These are phyloP conservation scores for Coemansia sp. DNA, from an alignment of 192 early-diverging fungal genomes.

Conservation along the genomic window DNA sequence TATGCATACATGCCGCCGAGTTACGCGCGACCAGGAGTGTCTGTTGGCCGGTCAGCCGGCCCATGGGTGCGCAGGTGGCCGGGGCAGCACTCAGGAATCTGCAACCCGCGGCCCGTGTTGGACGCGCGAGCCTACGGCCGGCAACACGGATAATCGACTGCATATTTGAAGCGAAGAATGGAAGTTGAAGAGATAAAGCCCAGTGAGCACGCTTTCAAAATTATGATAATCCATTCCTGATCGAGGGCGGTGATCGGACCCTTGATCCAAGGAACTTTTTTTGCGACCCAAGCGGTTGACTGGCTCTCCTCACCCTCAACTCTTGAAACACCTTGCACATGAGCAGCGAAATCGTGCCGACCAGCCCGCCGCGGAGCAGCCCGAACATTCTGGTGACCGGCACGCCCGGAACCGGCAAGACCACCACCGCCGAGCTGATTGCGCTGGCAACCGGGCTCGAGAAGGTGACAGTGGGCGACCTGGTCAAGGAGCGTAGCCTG, in stretches of 20 bases:
- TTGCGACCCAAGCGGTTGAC: neutral
- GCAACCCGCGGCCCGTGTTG: neutral
- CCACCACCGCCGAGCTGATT: conserved; percentile 73
- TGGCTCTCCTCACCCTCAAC: no score
- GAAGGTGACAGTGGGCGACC: conserved; percentile 80
- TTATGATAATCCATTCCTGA: neutral
- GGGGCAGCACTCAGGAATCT: neutral
- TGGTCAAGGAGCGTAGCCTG: conserved; percentile 81
- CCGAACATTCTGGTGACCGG: conserved; percentile 84
- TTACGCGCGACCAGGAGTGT: neutral
- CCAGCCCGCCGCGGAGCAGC: conserved; percentile 28
- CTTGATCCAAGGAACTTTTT: neutral
- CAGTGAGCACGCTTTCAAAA: neutral
- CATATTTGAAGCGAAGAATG: neutral
- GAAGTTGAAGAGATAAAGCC: neutral
- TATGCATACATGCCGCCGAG: neutral
- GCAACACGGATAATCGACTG: neutral
- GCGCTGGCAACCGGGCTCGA: conserved; percentile 66
- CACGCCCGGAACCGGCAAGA: conserved; percentile 82
- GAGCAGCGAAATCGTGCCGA: conserved; percentile 17
- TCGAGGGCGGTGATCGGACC: neutral
- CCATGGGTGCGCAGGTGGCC: neutral
- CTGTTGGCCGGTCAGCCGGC: neutral
- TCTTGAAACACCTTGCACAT: conserved; percentile 6
- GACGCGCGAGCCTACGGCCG: neutral